Base-by-base conservation (phyloP, 345 rosid species). In the Citrus sp. region DNA sequence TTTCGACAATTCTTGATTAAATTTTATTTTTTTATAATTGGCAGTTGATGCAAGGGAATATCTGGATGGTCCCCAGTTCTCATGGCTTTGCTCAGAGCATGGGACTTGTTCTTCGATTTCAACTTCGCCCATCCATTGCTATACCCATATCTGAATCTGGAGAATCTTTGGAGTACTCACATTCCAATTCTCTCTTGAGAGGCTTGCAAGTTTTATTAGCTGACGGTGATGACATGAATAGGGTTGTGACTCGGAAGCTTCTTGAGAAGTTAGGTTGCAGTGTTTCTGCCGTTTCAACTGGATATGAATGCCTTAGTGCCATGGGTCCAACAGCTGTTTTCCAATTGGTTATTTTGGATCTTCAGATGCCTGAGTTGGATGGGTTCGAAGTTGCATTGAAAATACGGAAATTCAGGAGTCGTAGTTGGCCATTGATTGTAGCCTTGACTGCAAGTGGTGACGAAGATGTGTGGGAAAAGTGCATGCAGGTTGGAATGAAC, bases 21-120 rank as follows among this genome's bases (percentile, higher is more conserved):
- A 49, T 73, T 54, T 6, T 34, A 62, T 73, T 3, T 74, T 3
- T 25, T 63, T 74, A 4, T 67, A 37, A 59, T 80, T 79, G 70
- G 80, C 82, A 96, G 98, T 62, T 90, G 84, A 96, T 96, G 97
- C 97, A 90, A 42, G 99, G 99, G 72, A 89, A 87, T 80, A 89
- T 96, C 79, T 94, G 93, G 87, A 88, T 87, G 55, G 82, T 88
- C 32, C 92, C 90, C 27, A 87, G 87, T 75, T 71, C 84, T 59
- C 88, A 81, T 14, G 92, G 97, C 64, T 83, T 86, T 64, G 86
- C 90, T 18, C 90, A 90, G 81, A 85, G 94, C 85, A 91, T 91
- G 92, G 90, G 92, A 4, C 86, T 96, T 66, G 87, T 89, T 81
- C 93, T 96, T 35, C 82, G 90, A 72, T 91, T 96, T 81, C 90